A percentile compares a stretch with the other conserved stretches of the same genome.
These are phyloP conservation scores for Cardamine occulta DNA, from an alignment of 345 rosid species.

Conservation along the genomic window DNA sequence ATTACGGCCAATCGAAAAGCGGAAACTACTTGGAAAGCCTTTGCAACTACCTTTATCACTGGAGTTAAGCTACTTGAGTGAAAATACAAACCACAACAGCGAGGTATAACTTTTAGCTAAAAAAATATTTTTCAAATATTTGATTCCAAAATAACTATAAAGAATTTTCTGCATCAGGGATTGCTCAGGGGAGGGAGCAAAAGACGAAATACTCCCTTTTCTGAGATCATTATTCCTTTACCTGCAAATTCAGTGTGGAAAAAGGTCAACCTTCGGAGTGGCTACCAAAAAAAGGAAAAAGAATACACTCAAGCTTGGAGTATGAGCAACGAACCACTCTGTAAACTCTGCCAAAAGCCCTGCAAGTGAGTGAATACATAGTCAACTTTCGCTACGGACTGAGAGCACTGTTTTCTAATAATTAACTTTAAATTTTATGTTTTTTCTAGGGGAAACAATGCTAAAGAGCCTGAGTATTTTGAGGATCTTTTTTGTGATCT, in stretches of 20 bases:
- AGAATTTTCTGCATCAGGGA: constrained; percentile 59
- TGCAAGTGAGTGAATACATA: constrained; percentile 63
- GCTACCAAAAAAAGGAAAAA: constrained; percentile 65
- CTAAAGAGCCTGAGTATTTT: constrained; percentile 82
- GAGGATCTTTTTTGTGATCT: constrained; percentile 94
- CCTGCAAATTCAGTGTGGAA: constrained; percentile 82
- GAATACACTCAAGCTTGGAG: constrained; percentile 89
- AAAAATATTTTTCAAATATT: neutral
- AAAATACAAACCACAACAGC: constrained; percentile 63
- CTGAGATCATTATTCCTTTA: constrained; percentile 71
- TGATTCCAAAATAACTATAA: constrained; percentile 25
- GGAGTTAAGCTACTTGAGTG: constrained; percentile 89
- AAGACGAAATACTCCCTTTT: constrained; percentile 69
- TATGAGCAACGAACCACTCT: constrained; percentile 72
- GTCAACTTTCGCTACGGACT: neutral
- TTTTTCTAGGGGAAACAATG: constrained; percentile 65
- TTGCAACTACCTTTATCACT: constrained; percentile 81
- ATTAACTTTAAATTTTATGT: constrained; percentile 9
- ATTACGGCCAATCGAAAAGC: constrained; percentile 77
- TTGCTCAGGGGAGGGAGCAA: constrained; percentile 87
- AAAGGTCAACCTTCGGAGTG: constrained; percentile 57
- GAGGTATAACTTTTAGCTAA: constrained; percentile 53
- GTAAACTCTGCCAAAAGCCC: constrained; percentile 86
- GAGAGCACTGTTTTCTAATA: neutral
- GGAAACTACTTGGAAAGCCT: constrained; percentile 83